phyloP scores from a whole-genome alignment of 2,329 filamentous ascomycete genomes.

The Cordyceps militaris region DNA sequence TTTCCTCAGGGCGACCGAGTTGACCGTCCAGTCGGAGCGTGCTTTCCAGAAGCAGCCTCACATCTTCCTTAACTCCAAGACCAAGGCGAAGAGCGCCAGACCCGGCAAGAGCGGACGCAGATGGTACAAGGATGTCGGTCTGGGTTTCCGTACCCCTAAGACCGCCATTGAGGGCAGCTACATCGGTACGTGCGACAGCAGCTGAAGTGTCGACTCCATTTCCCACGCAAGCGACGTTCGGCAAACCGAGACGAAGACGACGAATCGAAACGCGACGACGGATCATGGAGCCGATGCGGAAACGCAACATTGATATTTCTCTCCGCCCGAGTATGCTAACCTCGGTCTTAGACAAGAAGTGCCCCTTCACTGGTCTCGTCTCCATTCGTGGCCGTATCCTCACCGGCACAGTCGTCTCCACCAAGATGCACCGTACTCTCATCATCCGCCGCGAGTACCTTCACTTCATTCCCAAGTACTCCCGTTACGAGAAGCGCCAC shows the following conservation, averaged over 20 bases:
- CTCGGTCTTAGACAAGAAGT: slow-evolving; percentile 91
- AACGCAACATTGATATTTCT: not conserved
- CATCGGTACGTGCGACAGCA: slow-evolving; percentile 71
- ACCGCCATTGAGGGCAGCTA: slow-evolving; percentile 97
- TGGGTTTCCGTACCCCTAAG: slow-evolving; percentile 98
- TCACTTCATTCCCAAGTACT: slow-evolving; percentile 99
- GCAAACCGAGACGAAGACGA: not conserved
- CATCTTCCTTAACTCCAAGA: slow-evolving; percentile 98
- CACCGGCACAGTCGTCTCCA: slow-evolving; percentile 97
- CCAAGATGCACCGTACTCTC: slow-evolving; percentile 99
- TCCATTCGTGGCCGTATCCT: slow-evolving; percentile 99
- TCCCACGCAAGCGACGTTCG: slow-evolving; percentile 4
- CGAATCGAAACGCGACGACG: slow-evolving; percentile 5
- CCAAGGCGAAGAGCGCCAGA: slow-evolving; percentile 74
- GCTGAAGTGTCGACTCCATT: not conserved
- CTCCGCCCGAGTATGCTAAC: not conserved
- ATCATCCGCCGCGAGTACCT: slow-evolving; percentile 99
- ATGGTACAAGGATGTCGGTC: slow-evolving; percentile 98
- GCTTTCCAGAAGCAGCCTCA: slow-evolving; percentile 99
- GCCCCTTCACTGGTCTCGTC: slow-evolving; percentile 98
- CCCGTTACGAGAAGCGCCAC: slow-evolving; percentile 99
- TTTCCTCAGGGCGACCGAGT: slow-evolving; percentile 79
- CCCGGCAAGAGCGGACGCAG: slow-evolving; percentile 88
- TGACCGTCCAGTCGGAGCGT: slow-evolving; percentile 99
- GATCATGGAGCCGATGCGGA: not conserved